A percentile compares a stretch with the other conserved stretches of the same genome.
phyloP scores from a whole-genome alignment of 2,329 filamentous ascomycete genomes.

The Paraconiothyrium brasiliense region DNA sequence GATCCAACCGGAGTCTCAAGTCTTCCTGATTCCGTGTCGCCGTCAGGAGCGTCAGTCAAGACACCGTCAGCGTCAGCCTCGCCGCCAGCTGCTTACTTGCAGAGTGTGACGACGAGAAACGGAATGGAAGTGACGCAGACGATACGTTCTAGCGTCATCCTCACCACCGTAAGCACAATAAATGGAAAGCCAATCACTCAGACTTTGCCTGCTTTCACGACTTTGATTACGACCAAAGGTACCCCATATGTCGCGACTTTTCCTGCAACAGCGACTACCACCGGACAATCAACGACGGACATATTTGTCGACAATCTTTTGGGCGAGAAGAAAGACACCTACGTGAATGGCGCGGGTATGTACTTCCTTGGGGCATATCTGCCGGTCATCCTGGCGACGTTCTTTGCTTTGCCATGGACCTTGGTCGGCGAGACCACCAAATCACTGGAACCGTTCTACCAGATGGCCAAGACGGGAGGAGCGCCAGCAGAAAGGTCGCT shows the following conservation, averaged over 20 bases:
- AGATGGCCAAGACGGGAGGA: constrained; percentile 10
- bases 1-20: neutral
- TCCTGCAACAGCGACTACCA: neutral
- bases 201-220: neutral
- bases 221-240: neutral
- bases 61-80: too few species aligned
- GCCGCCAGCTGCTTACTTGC: neutral
- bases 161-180: neutral
- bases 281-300: neutral
- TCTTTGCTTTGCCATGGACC: constrained; percentile 16
- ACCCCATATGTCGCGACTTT: constrained; percentile 1
- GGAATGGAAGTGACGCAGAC: neutral
- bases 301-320: neutral
- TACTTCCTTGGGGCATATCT: constrained; percentile 19
- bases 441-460: constrained; percentile 18
- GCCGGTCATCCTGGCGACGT: constrained; percentile 10
- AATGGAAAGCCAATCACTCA: neutral
- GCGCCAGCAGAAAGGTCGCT: constrained; percentile 9
- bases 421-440: constrained; percentile 6
- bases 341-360: neutral
- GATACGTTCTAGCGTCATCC: neutral
- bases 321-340: neutral
- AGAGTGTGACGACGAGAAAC: constrained; percentile 2
- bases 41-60: too few species aligned
- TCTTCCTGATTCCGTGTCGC: too few species aligned